Evolutionary conservation across 345 rosid genomes (phyloP), one percentile per base, ranked within the genome.

Genomic region (Geranium brycei): DNA sequence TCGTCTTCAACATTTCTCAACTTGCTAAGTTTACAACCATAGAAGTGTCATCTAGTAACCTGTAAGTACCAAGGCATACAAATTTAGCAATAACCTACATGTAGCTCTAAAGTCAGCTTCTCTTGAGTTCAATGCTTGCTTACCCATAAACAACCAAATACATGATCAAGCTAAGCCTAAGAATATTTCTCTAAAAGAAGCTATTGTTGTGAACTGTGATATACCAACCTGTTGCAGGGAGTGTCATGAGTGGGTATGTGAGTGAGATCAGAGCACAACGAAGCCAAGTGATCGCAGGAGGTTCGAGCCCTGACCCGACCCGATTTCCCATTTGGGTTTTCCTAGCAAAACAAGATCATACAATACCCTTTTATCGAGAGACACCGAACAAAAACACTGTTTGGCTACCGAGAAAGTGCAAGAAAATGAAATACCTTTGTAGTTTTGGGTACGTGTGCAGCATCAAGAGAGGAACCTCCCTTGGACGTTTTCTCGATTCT

Each of bases 221-320:
- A 14, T 30, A 40, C 17, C 7, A 62, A 87, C 95, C 88, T 84
- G 76, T 75, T 59, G 75, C 98, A 89, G 59, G 85, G 81, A 59
- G 91, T 80, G 57, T 76, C 79, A 16, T 91, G 96, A 70, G 75
- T 60, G 57, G 98, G 89, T 3, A 92, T 79, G 70, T 81, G 83
- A 68, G 61, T 1, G 23, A 84, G 85, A 84, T 87, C 89, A 62
- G 89, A 68, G 4, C 83, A 82, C 0, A 87, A 71, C 18, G 85
- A 78, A 63, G 58, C 68, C 85, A 89, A 74, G 80, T 92, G 98
- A 70, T 84, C 91, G 66, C 93, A 92, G 8, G 78, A 74, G 35
- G 88, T 83, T 40, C 82, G 82, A 23, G 96, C 88, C 68, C 89
- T 95, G 0, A 91, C 95, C 98, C 96, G 89, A 61, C 96, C 98